phyloP scores from a whole-genome alignment of 1,284 basidiomycete genomes.

The Pholiota adiposa region DNA sequence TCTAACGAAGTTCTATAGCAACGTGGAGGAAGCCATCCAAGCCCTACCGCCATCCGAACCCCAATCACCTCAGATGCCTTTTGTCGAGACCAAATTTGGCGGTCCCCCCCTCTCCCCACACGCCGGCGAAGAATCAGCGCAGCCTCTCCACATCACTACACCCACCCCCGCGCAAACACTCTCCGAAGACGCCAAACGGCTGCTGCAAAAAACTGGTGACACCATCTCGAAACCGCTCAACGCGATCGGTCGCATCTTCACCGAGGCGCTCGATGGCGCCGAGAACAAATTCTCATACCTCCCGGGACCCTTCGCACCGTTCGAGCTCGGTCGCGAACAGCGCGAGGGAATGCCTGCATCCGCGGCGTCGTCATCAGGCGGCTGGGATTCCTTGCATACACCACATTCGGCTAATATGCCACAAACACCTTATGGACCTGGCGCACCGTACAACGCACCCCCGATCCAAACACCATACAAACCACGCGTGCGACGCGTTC shows the following conservation, averaged over 20 bases:
- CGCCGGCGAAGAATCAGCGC: slow-evolving; percentile 85
- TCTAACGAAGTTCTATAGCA: slow-evolving; percentile 35
- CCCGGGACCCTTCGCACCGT: slow-evolving; percentile 66
- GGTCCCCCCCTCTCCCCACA: slow-evolving; percentile 39
- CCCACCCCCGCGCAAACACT: slow-evolving; percentile 60
- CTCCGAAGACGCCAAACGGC: slow-evolving; percentile 77
- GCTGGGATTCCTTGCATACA: slow-evolving; percentile 32
- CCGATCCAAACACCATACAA: slow-evolving; percentile 75
- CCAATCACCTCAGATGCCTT: slow-evolving; percentile 49
- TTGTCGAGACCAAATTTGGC: slow-evolving; percentile 29
- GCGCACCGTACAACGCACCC: slow-evolving; percentile 37
- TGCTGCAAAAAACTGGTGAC: slow-evolving; percentile 88
- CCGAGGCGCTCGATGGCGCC: slow-evolving; percentile 69
- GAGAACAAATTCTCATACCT: slow-evolving; percentile 55
- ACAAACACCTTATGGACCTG: slow-evolving; percentile 44
- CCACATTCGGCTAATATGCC: slow-evolving; percentile 34
- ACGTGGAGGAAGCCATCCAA: slow-evolving; percentile 86
- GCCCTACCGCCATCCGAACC: slow-evolving; percentile 66
- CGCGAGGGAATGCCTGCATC: slow-evolving; percentile 27
- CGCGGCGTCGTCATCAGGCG: slow-evolving; percentile 44
- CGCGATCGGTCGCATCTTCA: slow-evolving; percentile 87
- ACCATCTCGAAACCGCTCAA: slow-evolving; percentile 87
- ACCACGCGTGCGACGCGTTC: slow-evolving; percentile 61
- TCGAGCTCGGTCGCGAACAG: slow-evolving; percentile 56
- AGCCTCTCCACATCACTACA: slow-evolving; percentile 70